phyloP scores from a whole-genome alignment of 1,139 yeast species.

The Debaryomyces sp. region DNA sequence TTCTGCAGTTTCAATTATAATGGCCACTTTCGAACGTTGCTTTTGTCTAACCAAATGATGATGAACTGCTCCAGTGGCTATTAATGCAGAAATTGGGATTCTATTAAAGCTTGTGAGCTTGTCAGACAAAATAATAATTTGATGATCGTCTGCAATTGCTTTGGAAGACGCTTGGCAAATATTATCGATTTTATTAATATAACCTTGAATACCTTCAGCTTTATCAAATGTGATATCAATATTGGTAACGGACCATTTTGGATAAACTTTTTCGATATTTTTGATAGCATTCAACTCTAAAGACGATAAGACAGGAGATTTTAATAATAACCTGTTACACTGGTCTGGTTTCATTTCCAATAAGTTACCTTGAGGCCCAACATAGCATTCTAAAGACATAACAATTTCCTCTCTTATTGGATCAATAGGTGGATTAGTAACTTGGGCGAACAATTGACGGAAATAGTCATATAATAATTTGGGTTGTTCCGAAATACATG shows the following conservation, averaged over 20 bases:
- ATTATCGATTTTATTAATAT: slow-evolving; percentile 80
- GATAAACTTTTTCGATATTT: slow-evolving; percentile 72
- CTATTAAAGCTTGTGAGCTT: slow-evolving; percentile 59
- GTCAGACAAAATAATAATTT: slow-evolving; percentile 79
- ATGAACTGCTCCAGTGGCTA: slow-evolving; percentile 97
- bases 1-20: slow-evolving; percentile 91
- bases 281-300: slow-evolving; percentile 74
- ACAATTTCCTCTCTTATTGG: slow-evolving; percentile 96
- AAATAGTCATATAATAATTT: slow-evolving; percentile 89
- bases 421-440: slow-evolving; percentile 97
- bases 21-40: slow-evolving; percentile 93
- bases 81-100: slow-evolving; percentile 82
- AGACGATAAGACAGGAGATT: slow-evolving; percentile 79
- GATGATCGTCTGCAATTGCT: slow-evolving; percentile 76
- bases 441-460: slow-evolving; percentile 96
- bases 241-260: slow-evolving; percentile 79
- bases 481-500: slow-evolving; percentile 94
- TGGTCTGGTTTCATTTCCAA: slow-evolving; percentile 91
- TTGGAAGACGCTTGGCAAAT: slow-evolving; percentile 86
- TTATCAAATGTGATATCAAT: slow-evolving; percentile 92
- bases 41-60: slow-evolving; percentile 95
- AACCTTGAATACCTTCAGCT: slow-evolving; percentile 82
- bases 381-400: slow-evolving; percentile 95
- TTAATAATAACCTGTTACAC: slow-evolving; percentile 82
- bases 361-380: slow-evolving; percentile 96